Evolutionary conservation across 805 yeast genomes (phyloP).

Genomic region (Brettanomyces nanus): DNA sequence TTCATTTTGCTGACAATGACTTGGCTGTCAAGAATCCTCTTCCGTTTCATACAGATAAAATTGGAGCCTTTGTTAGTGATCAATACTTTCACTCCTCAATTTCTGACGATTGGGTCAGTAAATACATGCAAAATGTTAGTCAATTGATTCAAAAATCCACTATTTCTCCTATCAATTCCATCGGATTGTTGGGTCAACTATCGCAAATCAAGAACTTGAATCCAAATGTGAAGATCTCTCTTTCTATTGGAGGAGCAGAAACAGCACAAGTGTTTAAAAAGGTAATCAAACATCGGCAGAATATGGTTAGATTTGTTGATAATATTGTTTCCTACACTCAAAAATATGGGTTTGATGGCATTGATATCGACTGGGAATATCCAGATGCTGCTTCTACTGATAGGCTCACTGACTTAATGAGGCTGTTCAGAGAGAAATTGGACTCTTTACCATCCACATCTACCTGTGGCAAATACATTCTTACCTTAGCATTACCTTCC

Average conservation of each 20-base stretch:
- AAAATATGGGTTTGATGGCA: constrained; percentile 71
- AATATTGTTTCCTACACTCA: constrained; percentile 40
- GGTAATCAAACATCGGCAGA: constrained; percentile 16
- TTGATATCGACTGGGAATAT: constrained; percentile 94
- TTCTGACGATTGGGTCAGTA: constrained; percentile 4
- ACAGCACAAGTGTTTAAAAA: constrained; percentile 34
- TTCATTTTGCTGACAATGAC: constrained; percentile 47
- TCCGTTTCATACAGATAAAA: constrained; percentile 7
- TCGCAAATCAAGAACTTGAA: constrained; percentile 19
- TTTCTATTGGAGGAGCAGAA: constrained; percentile 83
- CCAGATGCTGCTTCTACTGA: constrained; percentile 33
- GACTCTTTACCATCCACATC: neutral
- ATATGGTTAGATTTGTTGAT: constrained; percentile 38
- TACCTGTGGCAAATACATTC: constrained; percentile 27
- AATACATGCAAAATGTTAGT: neutral
- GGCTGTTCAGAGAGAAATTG: neutral
- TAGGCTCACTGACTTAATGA: constrained; percentile 32
- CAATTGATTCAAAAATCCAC: neutral
- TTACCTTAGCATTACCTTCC: constrained; percentile 77
- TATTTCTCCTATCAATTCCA: neutral
- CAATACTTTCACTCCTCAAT: neutral
- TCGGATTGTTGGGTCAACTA: constrained; percentile 25
- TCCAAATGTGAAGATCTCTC: constrained; percentile 40
- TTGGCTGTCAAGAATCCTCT: constrained; percentile 42
- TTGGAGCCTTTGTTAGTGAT: neutral